phyloP scores from a whole-genome alignment of 2,329 filamentous ascomycete genomes.

The Curvularia spicifera region DNA sequence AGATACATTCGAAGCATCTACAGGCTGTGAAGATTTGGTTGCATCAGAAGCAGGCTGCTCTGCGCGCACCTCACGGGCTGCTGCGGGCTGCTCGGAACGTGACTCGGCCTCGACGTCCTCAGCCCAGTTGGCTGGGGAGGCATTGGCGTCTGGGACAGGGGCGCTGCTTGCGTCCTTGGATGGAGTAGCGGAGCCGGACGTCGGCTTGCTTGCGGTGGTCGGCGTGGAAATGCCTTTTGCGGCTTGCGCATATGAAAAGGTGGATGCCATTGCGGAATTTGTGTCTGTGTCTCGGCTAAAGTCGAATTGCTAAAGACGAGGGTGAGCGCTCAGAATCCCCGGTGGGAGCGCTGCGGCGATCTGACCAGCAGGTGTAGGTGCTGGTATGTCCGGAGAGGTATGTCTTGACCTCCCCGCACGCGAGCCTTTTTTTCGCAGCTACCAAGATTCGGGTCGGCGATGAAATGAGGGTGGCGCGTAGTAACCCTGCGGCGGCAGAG shows the following conservation, averaged over 20 bases:
- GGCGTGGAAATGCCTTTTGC: slow-evolving; percentile 75
- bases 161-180: slow-evolving; percentile 48
- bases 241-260: slow-evolving; percentile 95
- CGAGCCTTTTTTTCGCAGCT: slow-evolving; percentile 21
- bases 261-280: slow-evolving; percentile 44
- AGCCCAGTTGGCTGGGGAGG: slow-evolving; percentile 53
- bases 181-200: slow-evolving; percentile 52
- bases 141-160: slow-evolving; percentile 32
- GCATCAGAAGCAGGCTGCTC: slow-evolving; percentile 28
- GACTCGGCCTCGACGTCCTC: slow-evolving; percentile 55
- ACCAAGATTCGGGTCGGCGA: slow-evolving; percentile 28
- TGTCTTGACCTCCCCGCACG: slow-evolving; percentile 51
- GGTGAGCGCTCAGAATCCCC: slow-evolving; percentile 36
- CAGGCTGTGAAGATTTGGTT: slow-evolving; percentile 20
- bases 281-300: slow-evolving; percentile 14
- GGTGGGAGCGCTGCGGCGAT: slow-evolving; percentile 39
- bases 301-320: slow-evolving; percentile 13
- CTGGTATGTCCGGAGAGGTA: slow-evolving; percentile 51
- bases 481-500: slow-evolving; percentile 17
- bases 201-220: slow-evolving; percentile 53
- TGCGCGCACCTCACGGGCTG: slow-evolving; percentile 29
- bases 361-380: slow-evolving; percentile 40
- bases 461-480: slow-evolving; percentile 1
- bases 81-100: slow-evolving; percentile 35
- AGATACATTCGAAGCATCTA: slow-evolving; percentile 43